Base-by-base conservation (phyloP, 306 rosid genomes). In the Vigna reflexopilosa region DNA sequence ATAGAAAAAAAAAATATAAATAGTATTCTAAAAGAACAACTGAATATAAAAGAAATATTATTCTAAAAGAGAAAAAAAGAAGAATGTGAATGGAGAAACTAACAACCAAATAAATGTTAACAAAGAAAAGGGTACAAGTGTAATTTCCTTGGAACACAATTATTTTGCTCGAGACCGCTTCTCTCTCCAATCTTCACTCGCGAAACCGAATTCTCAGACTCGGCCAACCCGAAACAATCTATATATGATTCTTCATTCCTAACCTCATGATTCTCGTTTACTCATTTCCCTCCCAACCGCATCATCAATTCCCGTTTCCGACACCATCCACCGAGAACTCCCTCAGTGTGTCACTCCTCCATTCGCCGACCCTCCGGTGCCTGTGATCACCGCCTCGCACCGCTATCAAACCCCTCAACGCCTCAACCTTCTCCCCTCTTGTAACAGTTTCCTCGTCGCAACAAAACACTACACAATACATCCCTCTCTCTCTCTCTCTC, bases 381-480 rank as follows among this genome's bases (percentile, higher is more conserved):
- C 70, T 19, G 67, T 81, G 88, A 87, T 86, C 90, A 77, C 80
- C 84, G 76, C 57, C 24, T 22, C 36, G 13, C 64, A 70, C 77
- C 76, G 22, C 77, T 56, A 20, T 42, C 78, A 73, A 56, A 73
- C 7, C 22, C 12, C 68, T 67, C 62, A 77, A 79, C 87, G 83
- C 81, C 83, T 80, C 73, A 79, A 42, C 62, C 9, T 30, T 32
- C 45, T 44, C 34, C 10, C 4, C 55, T 82, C 84, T 32, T 57
- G 69, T 32, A 84, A 75, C 76, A 77, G 61, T 77, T 85, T 75
- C 70, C 49, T 80, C 82, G 70, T 83, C 70, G 17, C 74, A 26
- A 1, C 67, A 15, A 42, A 42, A 30, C 8, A 24, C 15, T 10
- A 45, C 50, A 12, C 50, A 45, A 45, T 4, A 45, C 50, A 11